Evolutionary conservation across 2,329 filamentous ascomycete species (phyloP).

Genomic region (Plectosphaerella sp.): DNA sequence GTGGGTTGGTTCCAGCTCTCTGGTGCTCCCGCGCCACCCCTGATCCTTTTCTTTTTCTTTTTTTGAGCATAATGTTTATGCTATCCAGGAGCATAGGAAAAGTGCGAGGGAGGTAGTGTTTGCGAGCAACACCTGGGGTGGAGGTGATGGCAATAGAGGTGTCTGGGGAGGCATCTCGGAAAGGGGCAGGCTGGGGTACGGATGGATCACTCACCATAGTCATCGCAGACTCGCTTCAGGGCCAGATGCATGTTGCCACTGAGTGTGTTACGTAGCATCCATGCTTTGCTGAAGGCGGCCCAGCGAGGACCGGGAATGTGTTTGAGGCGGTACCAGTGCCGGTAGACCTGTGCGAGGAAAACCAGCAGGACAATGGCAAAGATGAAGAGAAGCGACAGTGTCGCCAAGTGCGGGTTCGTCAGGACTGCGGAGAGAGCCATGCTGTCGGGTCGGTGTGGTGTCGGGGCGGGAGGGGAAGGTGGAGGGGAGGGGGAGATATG

Average conservation of each 20-base stretch:
- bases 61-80: too few relatives aligned
- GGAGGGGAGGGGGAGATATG: too few relatives aligned
- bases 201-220: constrained; percentile 8
- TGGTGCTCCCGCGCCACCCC: neutral
- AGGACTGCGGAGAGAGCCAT: constrained; percentile 3
- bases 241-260: constrained; percentile 15
- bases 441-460: neutral
- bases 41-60: too few relatives aligned
- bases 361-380: constrained; percentile 4
- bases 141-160: too few relatives aligned
- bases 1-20: neutral
- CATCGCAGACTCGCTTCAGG: constrained; percentile 13
- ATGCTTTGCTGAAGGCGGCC: constrained; percentile 25
- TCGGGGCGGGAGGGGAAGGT: too few relatives aligned
- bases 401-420: constrained; percentile 2
- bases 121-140: too few relatives aligned
- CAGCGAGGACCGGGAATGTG: constrained; percentile 28
- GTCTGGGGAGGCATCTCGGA: too few relatives aligned
- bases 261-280: constrained; percentile 22
- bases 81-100: too few relatives aligned
- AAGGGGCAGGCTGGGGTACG: too few relatives aligned
- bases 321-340: constrained; percentile 25
- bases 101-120: too few relatives aligned
- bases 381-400: constrained; percentile 1
- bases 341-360: constrained; percentile 9